Conservation (phyloP, 2,329 filamentous ascomycete species). For the Nemania diffusa region DNA sequence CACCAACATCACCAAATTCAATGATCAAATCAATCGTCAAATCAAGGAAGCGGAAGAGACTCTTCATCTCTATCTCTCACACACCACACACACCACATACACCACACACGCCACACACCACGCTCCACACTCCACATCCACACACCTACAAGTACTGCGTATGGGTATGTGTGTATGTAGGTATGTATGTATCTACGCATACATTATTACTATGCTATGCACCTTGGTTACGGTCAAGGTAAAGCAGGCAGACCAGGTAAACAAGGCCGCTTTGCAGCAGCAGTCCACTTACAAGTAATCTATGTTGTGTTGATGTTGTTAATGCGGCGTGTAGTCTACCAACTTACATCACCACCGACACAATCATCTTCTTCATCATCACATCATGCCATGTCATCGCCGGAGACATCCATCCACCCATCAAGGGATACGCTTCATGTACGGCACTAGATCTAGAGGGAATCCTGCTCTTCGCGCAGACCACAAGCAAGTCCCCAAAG, state of each 20-base stretch:
- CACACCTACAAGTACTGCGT: too few relatives aligned
- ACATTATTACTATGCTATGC: background rate
- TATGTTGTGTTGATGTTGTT: background rate
- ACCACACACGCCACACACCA: too few relatives aligned
- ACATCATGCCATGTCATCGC: constrained; percentile 9
- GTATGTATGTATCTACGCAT: too few relatives aligned
- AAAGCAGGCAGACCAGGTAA: too few relatives aligned
- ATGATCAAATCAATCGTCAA: too few relatives aligned
- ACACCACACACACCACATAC: too few relatives aligned
- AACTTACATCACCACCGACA: background rate
- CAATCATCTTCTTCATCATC: background rate
- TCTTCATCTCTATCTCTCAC: constrained; percentile 1
- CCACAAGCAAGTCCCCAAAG: background rate
- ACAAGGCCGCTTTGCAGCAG: constrained; percentile 13
- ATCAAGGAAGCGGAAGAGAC: constrained; percentile 28
- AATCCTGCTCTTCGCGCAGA: constrained; percentile 24
- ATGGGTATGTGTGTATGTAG: too few relatives aligned
- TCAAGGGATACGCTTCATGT: background rate
- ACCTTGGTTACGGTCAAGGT: constrained; percentile 16
- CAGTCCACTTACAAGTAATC: too few relatives aligned
- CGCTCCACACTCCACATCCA: constrained; percentile 16
- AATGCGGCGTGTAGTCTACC: constrained; percentile 9
- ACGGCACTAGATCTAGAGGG: background rate
- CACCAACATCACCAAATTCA: too few relatives aligned
- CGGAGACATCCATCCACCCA: constrained; percentile 6